Evolutionary conservation across 2,329 filamentous ascomycete genomes (phyloP).

Genomic region (Calonectria pauciramosa): DNA sequence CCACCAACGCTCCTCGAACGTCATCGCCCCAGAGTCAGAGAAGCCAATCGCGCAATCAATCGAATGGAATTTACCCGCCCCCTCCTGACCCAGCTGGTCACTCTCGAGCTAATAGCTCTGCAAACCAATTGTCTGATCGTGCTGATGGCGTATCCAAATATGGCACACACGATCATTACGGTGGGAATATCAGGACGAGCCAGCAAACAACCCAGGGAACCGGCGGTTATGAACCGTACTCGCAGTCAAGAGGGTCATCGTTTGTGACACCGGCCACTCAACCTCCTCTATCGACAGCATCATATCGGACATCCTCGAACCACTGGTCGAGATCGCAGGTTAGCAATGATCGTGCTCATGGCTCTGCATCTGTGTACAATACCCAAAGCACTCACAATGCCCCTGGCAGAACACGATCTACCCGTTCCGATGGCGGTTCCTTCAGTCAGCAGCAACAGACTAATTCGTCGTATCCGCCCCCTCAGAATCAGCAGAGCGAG

Average conservation of each 20-base stretch:
- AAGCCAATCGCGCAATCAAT: conserved; percentile 44
- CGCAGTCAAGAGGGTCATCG: conserved; percentile 42
- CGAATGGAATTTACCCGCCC: conserved; percentile 30
- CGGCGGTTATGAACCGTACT: conserved; percentile 50
- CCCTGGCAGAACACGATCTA: conserved; percentile 27
- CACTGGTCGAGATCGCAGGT: conserved; percentile 42
- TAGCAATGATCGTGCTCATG: conserved; percentile 32
- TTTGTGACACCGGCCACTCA: conserved; percentile 2
- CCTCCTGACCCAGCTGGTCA: conserved; percentile 31
- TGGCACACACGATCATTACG: conserved; percentile 39
- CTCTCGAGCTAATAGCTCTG: conserved; percentile 14
- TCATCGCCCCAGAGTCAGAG: conserved; percentile 54
- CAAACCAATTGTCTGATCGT: conserved; percentile 28
- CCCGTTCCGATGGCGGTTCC: conserved; percentile 29
- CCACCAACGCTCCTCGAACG: conserved; percentile 41
- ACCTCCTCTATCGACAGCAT: conserved; percentile 33
- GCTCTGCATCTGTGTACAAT: conserved; percentile 32
- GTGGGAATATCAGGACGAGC: conserved; percentile 8
- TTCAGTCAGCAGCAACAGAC: conserved; percentile 34
- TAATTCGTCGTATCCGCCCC: conserved; percentile 32
- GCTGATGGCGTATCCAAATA: conserved; percentile 33
- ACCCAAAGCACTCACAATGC: conserved; percentile 37
- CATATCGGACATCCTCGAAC: conserved; percentile 39
- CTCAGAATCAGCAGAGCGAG: conserved; percentile 36
- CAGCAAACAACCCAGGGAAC: conserved; percentile 37